Base-by-base conservation (phyloP, 139 green algal species). In the Spirogloea muscicola region DNA sequence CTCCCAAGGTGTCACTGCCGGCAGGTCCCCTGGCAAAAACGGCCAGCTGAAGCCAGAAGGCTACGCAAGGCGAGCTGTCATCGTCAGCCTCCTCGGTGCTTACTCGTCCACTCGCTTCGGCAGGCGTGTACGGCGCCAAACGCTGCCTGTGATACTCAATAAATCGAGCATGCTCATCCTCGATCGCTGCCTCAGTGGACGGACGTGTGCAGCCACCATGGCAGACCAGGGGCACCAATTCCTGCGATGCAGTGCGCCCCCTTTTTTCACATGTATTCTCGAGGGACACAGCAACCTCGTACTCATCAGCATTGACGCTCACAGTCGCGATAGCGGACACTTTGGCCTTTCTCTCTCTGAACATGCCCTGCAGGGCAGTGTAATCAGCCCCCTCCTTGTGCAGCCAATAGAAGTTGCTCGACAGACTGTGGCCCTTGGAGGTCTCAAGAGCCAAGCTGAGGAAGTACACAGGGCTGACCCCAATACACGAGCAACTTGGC, bases 381-480 rank as follows among this genome's bases (percentile, higher is more conserved):
- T 73, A 74, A 59, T 74, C 64, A 7, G 25, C 49, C 27, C 66
- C 43, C 48, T 4, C 18, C 6, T n/a, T n/a, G 39, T 72, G 38
- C 48, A 79, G 38, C 74, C 74, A 81, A 42, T 81, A 81, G 25
- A 81, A 80, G 52, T 81, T 81, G 5, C 74, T 27, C 13, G 68
- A 80, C 5, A 80, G 3, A 27, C 38, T 18, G 31, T 3, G 21
- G n/a, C 21, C 64, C 31, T 37, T 71, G 4, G 5, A 29, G 51
- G 4, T 7, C 13, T 5, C 6, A 5, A 74, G 64, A 36, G 52
- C 39, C 37, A 74, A 42, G 5, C 40, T 27, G 69, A 74, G 64
- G 69, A 74, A 74, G 38, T 69, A 74, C 16, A 69, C 52, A 36
- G 68, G 40, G 5, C 25, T 38, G 5, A 42, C 64, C 3, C 52